These are phyloP conservation scores for Paratrypanosoma confusum DNA, from an alignment of 208 protist genomes.

Conservation along the genomic window DNA sequence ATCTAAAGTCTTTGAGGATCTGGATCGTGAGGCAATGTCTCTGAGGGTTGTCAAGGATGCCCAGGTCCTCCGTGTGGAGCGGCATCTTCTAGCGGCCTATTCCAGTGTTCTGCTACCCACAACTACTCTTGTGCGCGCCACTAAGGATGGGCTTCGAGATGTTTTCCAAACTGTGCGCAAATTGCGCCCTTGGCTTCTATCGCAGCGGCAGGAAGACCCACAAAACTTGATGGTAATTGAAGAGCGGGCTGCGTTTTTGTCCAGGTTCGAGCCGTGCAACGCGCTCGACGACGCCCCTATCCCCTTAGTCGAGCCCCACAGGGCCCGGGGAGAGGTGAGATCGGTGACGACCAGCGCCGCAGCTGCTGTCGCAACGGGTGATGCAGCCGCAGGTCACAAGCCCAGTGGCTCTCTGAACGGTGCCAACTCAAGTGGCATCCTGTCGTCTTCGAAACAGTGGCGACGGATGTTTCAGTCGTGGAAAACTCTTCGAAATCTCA, in stretches of 20 bases:
- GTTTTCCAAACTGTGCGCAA: constrained; percentile 57
- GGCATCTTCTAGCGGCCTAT: constrained; percentile 71
- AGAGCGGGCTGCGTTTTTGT: constrained; percentile 50
- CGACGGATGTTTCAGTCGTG: constrained; percentile 71
- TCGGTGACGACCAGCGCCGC: too few species aligned
- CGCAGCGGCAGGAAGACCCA: constrained; percentile 59
- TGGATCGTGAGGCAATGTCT: constrained; percentile 52
- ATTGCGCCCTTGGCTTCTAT: constrained; percentile 65
- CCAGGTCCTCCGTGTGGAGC: constrained; percentile 52
- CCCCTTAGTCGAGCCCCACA: neutral
- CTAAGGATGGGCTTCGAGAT: constrained; percentile 28
- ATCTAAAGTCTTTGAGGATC: constrained; percentile 48
- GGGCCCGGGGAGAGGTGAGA: too few species aligned
- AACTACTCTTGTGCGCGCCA: constrained; percentile 21
- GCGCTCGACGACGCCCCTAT: neutral
- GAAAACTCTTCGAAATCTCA: constrained; percentile 59
- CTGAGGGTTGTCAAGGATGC: constrained; percentile 63
- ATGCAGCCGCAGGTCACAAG: too few species aligned
- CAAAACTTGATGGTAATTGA: constrained; percentile 46
- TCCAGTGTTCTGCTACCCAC: constrained; percentile 66
- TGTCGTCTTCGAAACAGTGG: constrained; percentile 73
- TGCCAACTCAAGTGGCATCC: too few species aligned
- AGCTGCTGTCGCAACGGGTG: too few species aligned
- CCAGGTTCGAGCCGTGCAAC: constrained; percentile 65
- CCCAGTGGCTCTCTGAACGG: too few species aligned